Evolutionary conservation across 352 stramenopile species (phyloP), one percentile per base, ranked within the genome.

Genomic region (Phytophthora macrochlamydospora): DNA sequence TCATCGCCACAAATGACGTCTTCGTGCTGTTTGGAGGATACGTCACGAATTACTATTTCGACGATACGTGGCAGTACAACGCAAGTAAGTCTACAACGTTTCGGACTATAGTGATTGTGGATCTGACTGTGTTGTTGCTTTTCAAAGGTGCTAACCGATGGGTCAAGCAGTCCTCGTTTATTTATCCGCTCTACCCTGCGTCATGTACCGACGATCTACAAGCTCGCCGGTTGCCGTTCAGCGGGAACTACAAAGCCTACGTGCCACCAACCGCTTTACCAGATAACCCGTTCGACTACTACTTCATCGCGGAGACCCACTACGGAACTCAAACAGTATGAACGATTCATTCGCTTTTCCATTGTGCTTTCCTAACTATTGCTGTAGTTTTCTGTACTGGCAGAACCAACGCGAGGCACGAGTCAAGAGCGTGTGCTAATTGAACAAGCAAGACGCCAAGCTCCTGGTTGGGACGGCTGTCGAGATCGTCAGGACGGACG

Each of bases 21-120:
- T 90, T 99, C n/a, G 57, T 98, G 7, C 64, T 98, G 2, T 93
- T 98, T 56, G 95, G 96, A 12, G 96, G 96, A 0, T 99, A 97
- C 71, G 71, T 92, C 42, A 87, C 93, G 66, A 99, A 99, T 60
- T 89, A 95, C 64, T 94, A 97, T 71, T 98, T 96, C 67, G 86
- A 97, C 45, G 96, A 99, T 67, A 98, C 92, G 14, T 99, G 97
- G 97, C 90, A 98, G 66, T 99, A 97, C 79, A 98, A 98, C 74
- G 95, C 95, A 40, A 95, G 87, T 74, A 83, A 71, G 65, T 78
- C 9, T 43, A n/a, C 24, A 14, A 38, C 51, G n/a, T 7, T 14
- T 33, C 13, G 14, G 2, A 4, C 3, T 49, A 24, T 52, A 7
- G 37, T n/a, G 30, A 38, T 42, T 42, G 14, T 43, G 49, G 18